Base-by-base conservation (phyloP, 495 filamentous ascomycete genomes). In the Lasiosphaeris hirsuta region DNA sequence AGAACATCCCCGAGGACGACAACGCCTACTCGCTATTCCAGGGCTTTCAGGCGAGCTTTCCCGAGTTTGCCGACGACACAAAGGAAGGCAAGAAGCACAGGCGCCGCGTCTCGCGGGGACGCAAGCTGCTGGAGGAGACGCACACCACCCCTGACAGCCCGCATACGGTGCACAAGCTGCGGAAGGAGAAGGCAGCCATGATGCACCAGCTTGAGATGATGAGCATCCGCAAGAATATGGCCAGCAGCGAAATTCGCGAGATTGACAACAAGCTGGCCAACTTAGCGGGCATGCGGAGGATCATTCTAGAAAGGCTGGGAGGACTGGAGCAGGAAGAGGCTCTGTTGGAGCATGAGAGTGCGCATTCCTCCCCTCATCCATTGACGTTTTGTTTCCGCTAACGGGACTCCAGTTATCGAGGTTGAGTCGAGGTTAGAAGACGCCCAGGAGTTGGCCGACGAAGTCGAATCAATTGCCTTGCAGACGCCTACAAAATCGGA, bases 201-300 rank as follows among this genome's bases (percentile, higher is more conserved):
- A 86, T 83, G 68, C 90, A 92, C 64, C 82, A 90, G 45, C 71
- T 99, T 51, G 92, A 97, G 65, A 90, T 96, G 86, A 87, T 97
- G 75, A 78, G 86, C 10, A 81, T 99, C 40, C 84, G 95, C 52
- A 99, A 97, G 70, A 96, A 96, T 60, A 96, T 99, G 94, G 92
- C 92, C 67, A 93, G 90, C 63, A 84, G 89, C 56, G 94, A 99
- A 70, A 97, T 99, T 46, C 85, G 84, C 41, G 94, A 99, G 68
- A 96, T 99, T 49, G 94, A 99, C 69, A 92, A 86, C 72, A 99
- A 97, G 72, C 90, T 99, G 39, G 81, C 91, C 35, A 99, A 97
- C 69, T 76, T 97, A 51, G 87, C 92, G 62, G 89, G 84, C 52
- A 97, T 96, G 90, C 88, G 94, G 62, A 87, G 87, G 72, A 96